Base-by-base conservation (phyloP, 768 basidiomycete genomes). In the Kwoniella dendrophila region DNA sequence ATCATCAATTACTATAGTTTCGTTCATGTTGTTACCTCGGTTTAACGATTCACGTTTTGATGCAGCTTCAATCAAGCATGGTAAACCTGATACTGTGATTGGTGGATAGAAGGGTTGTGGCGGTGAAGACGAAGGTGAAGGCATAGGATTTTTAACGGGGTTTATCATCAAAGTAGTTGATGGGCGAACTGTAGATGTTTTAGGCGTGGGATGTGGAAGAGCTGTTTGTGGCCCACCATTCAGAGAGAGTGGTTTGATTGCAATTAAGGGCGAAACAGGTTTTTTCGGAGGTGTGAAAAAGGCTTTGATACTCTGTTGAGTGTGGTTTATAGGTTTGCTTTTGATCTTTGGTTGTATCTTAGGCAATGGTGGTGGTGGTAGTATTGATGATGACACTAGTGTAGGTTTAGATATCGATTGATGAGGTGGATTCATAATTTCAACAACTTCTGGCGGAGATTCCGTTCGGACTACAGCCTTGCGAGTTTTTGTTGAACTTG, bases 61-160 rank as follows among this genome's bases (percentile, higher is more conserved):
- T 16, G 67, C 67, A 22, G 67, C 67, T 56, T 69, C 60, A 18
- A 69, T 36, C 4, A 69, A 40, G 33, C 30, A 64, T 34, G 67
- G 67, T 6, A 68, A 24, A 43, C n/a, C 52, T 29, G 48, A 59
- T 40, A 30, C 24, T 20, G 45, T 27, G 20, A 36, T 7, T 18
- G 36, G 20, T 44, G 20, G 44, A 12, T 4, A 22, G 41, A 43
- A 7, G 51, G 8, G 18, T 33, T 20, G 30, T 36, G 18, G 51
- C n/a, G 5, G 43, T 48, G 14, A 33, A 16, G 41, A 16, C 27
- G 48, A 14, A 2, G 26, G 27, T 18, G 32, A 36, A n/a, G 24
- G 26, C 14, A n/a, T n/a, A n/a, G n/a, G n/a, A n/a, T n/a, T n/a
- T 16, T 51, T 26, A 27, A 27, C 27, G 22, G 10, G n/a, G n/a